These are phyloP conservation scores for Tulasnella sp. DNA, from an alignment of 768 basidiomycete genomes.

Conservation along the genomic window DNA sequence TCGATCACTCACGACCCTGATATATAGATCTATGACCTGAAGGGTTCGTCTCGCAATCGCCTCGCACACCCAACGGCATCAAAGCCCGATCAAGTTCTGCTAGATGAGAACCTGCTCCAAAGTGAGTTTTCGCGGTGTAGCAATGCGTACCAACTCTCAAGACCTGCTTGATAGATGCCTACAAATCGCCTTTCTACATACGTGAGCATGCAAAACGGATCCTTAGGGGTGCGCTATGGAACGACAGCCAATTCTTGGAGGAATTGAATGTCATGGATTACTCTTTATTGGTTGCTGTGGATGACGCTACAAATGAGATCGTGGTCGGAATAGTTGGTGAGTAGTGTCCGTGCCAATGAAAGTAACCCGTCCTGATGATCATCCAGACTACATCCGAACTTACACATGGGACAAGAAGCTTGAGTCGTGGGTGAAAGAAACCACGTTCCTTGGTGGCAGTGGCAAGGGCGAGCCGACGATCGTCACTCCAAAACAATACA, in stretches of 20 bases:
- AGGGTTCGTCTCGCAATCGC: slow-evolving; percentile 89
- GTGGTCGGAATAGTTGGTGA: slow-evolving; percentile 92
- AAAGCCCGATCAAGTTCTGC: slow-evolving; percentile 78
- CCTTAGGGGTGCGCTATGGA: slow-evolving; percentile 77
- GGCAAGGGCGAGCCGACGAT: slow-evolving; percentile 90
- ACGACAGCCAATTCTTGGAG: slow-evolving; percentile 90
- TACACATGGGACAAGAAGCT: slow-evolving; percentile 99
- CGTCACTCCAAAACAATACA: slow-evolving; percentile 90
- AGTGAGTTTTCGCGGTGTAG: slow-evolving; percentile 38
- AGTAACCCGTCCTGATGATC: slow-evolving; percentile 19
- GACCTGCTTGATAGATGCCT: slow-evolving; percentile 45
- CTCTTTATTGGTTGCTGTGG: slow-evolving; percentile 92
- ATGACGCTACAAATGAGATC: slow-evolving; percentile 76
- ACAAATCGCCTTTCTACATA: slow-evolving; percentile 81
- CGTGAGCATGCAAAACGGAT: slow-evolving; percentile 96
- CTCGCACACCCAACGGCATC: slow-evolving; percentile 79
- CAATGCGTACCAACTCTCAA: background rate
- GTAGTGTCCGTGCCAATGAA: slow-evolving; percentile 25
- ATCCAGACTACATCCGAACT: slow-evolving; percentile 80
- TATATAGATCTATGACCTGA: slow-evolving; percentile 87
- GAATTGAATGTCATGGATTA: slow-evolving; percentile 98
- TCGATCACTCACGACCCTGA: background rate
- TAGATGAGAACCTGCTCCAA: slow-evolving; percentile 94
- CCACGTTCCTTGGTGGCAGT: slow-evolving; percentile 70
- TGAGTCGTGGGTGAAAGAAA: slow-evolving; percentile 97